Evolutionary conservation across 164 flowering plant species (phyloP).

Genomic region (Malania oleifera): DNA sequence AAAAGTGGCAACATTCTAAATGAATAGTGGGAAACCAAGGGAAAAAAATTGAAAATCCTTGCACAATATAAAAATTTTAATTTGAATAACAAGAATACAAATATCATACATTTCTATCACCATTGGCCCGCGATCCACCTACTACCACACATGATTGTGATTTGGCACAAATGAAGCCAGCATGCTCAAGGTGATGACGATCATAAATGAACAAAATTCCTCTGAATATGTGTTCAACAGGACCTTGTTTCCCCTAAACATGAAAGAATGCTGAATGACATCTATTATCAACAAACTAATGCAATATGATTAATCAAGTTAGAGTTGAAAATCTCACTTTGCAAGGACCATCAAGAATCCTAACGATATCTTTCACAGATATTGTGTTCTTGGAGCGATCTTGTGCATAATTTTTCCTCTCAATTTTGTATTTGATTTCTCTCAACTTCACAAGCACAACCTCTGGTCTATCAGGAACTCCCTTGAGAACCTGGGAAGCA

Average conservation of each 20-base stretch:
- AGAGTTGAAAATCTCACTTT: slow-evolving; percentile 38
- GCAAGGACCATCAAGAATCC: slow-evolving; percentile 83
- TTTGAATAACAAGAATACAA: not conserved
- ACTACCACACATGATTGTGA: slow-evolving; percentile 67
- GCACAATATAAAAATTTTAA: too few relatives aligned
- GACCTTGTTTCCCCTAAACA: slow-evolving; percentile 91
- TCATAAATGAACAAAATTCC: slow-evolving; percentile 83
- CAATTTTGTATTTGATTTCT: slow-evolving; percentile 86
- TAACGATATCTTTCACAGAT: slow-evolving; percentile 80
- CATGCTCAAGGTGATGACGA: slow-evolving; percentile 97
- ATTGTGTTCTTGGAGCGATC: slow-evolving; percentile 65
- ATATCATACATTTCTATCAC: slow-evolving; percentile 65
- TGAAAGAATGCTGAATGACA: not conserved
- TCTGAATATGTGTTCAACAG: slow-evolving; percentile 82
- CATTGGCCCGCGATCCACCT: slow-evolving; percentile 77
- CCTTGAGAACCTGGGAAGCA: slow-evolving; percentile 74
- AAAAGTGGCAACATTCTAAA: not conserved
- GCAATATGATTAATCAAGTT: not conserved
- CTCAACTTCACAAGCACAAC: slow-evolving; percentile 75
- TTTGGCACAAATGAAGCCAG: slow-evolving; percentile 93
- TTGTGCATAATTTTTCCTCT: slow-evolving; percentile 57
- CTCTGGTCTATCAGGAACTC: slow-evolving; percentile 86
- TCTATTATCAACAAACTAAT: not conserved
- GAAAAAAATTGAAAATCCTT: too few relatives aligned
- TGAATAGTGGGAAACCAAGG: too few relatives aligned